These are phyloP conservation scores for Carex parvula DNA, from an alignment of 176 grass and related monocot genomes.

Conservation along the genomic window DNA sequence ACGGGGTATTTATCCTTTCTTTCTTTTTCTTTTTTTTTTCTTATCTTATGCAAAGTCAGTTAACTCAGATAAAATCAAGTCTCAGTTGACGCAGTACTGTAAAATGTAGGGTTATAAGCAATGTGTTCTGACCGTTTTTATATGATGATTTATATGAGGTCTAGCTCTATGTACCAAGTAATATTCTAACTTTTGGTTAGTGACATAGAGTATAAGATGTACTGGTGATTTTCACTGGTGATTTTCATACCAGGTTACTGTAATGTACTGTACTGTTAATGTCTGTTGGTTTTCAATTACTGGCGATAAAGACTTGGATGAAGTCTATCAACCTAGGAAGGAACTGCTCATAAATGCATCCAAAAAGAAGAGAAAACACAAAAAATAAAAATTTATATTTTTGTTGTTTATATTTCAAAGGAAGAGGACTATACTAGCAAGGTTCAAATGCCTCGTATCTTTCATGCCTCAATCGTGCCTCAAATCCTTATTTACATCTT, in stretches of 20 bases:
- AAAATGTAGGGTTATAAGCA: not conserved
- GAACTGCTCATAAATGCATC: not conserved
- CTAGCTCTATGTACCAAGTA: not conserved
- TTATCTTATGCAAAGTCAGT: not conserved
- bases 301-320: not conserved
- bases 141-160: not conserved
- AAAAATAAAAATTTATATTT: not conserved
- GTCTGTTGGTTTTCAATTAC: not conserved
- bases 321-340: not conserved
- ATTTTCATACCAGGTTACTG: not conserved
- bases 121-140: not conserved
- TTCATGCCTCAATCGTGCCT: no score
- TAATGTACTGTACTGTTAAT: not conserved
- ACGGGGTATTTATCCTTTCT: conserved; percentile 11
- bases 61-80: not conserved
- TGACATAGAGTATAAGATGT: not conserved
- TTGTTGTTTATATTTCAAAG: not conserved
- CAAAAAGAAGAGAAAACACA: not conserved
- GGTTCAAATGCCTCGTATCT: no score
- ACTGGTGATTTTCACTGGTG: not conserved
- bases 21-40: not conserved
- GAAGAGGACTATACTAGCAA: not conserved
- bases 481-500: no score
- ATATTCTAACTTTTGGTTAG: not conserved
- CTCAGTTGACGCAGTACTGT: not conserved